Evolutionary conservation across 768 basidiomycete genomes (phyloP).

Genomic region (Hygrophorus pudorinus): DNA sequence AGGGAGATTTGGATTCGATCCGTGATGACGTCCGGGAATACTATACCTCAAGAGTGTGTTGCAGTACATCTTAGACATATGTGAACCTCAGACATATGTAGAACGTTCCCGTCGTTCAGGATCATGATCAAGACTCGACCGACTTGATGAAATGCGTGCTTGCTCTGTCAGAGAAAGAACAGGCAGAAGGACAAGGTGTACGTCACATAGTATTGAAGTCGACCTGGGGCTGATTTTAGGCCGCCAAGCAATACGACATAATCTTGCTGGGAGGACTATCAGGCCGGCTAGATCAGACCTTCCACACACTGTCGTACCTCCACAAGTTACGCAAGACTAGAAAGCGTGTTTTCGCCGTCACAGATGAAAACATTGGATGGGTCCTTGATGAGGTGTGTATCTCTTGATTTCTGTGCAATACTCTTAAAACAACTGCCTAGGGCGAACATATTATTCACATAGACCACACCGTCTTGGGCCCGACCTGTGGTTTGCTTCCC

Average conservation of each 20-base stretch:
- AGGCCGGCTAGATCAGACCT: constrained; percentile 89
- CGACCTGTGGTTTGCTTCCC: constrained; percentile 92
- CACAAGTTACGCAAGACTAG: constrained; percentile 64
- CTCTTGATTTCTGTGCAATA: neutral
- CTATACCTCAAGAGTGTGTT: constrained; percentile 50
- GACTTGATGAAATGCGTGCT: constrained; percentile 91
- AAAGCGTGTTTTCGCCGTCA: constrained; percentile 60
- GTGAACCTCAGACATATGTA: constrained; percentile 17
- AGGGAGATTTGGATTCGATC: constrained; percentile 90
- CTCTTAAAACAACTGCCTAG: constrained; percentile 27
- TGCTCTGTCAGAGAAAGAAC: constrained; percentile 51
- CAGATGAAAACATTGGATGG: constrained; percentile 91
- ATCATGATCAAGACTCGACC: constrained; percentile 74
- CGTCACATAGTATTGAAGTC: constrained; percentile 7
- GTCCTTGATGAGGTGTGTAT: constrained; percentile 62
- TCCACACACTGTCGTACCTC: constrained; percentile 79
- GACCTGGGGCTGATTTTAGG: neutral
- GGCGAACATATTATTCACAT: constrained; percentile 76
- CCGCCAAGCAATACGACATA: constrained; percentile 45
- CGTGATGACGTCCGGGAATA: constrained; percentile 61
- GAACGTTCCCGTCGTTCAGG: constrained; percentile 61
- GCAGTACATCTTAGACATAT: neutral
- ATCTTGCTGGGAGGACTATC: constrained; percentile 82
- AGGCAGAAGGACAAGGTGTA: constrained; percentile 27
- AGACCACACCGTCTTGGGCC: constrained; percentile 65